Evolutionary conservation across 495 filamentous ascomycete genomes (phyloP).

Genomic region (Annulohypoxylon maeteangense): DNA sequence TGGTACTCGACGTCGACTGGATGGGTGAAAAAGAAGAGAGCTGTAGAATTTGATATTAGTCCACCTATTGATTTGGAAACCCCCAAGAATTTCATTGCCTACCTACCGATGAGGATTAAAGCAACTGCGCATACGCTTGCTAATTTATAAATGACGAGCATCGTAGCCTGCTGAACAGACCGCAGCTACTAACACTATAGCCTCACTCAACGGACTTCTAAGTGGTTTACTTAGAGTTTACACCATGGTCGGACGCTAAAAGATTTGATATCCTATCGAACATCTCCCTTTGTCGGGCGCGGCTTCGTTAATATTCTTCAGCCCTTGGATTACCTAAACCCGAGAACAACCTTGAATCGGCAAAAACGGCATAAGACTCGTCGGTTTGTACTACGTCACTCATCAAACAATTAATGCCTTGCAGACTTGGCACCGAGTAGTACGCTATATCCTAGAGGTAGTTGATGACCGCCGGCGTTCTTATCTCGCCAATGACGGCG

Average conservation of each 20-base stretch:
- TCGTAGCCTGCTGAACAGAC: not conserved
- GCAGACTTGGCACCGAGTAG: conserved; percentile 25
- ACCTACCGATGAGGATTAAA: conserved; percentile 32
- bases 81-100: not conserved
- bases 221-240: conserved; percentile 13
- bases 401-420: conserved; percentile 14
- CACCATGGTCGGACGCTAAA: conserved; percentile 12
- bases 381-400: conserved; percentile 33
- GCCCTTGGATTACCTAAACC: not conserved
- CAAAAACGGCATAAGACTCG: conserved; percentile 33
- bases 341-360: conserved; percentile 10
- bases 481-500: conserved; percentile 21
- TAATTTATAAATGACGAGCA: conserved; percentile 27
- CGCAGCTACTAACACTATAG: not conserved
- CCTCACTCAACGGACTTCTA: not conserved
- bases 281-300: no score
- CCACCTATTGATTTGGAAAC: not conserved
- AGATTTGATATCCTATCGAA: not conserved
- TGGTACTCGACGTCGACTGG: conserved; percentile 40
- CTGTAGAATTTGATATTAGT: conserved; percentile 15
- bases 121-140: conserved; percentile 15
- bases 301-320: not conserved
- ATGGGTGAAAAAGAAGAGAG: conserved; percentile 29
- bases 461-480: conserved; percentile 1
- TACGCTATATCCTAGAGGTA: conserved; percentile 5